Conservation (phyloP, 1,284 basidiomycete species). For the Crucibulum cyathiforme region DNA sequence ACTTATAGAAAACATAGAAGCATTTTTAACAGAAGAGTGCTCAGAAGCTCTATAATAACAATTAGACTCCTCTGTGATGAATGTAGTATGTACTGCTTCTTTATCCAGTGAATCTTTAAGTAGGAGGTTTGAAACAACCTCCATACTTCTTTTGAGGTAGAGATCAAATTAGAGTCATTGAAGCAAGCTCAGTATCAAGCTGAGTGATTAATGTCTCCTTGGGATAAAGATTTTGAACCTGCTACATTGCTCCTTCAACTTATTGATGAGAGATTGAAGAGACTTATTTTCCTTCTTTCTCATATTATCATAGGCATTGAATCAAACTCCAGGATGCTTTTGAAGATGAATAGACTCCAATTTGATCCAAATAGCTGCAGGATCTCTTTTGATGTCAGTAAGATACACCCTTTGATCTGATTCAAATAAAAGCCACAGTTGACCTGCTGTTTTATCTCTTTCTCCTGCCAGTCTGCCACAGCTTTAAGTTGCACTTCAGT, state of each 20-base stretch:
- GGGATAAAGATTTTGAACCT: constrained; percentile 30
- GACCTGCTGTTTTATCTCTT: constrained; percentile 19
- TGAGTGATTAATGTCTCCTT: constrained; percentile 18
- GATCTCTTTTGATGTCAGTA: constrained; percentile 18
- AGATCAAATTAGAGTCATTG: constrained; percentile 10
- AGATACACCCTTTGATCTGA: constrained; percentile 25
- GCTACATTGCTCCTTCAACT: constrained; percentile 25
- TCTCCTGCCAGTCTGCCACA: constrained; percentile 12
- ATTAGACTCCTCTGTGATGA: too few species aligned
- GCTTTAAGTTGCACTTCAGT: constrained; percentile 2
- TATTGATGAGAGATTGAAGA: constrained; percentile 25
- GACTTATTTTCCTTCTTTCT: constrained; percentile 30
- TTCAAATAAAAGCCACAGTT: constrained; percentile 26
- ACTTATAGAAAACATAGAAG: too few species aligned
- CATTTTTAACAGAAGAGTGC: too few species aligned
- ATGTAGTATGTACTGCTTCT: too few species aligned
- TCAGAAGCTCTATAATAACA: too few species aligned
- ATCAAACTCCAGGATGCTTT: constrained; percentile 28
- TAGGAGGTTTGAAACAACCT: not conserved
- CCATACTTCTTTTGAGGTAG: not conserved
- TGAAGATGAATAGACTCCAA: constrained; percentile 24
- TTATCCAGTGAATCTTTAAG: too few species aligned
- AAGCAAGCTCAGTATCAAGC: constrained; percentile 27
- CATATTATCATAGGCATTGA: constrained; percentile 40
- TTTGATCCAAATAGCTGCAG: constrained; percentile 28